phyloP scores from a whole-genome alignment of 2,329 filamentous ascomycete species.

The Harringtonia aguacate region DNA sequence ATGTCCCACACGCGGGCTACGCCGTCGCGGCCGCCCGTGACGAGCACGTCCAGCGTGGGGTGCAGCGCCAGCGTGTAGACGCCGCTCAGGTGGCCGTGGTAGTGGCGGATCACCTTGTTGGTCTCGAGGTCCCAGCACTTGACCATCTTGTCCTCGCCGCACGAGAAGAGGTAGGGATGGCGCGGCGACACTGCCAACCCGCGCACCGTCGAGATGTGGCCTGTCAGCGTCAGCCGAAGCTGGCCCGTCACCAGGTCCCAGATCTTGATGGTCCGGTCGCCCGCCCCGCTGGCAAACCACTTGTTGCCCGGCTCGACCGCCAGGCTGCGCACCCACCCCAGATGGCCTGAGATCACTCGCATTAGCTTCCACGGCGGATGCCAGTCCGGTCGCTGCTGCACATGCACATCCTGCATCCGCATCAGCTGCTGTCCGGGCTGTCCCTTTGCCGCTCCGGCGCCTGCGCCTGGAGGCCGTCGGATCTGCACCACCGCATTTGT shows the following conservation, averaged over 20 bases:
- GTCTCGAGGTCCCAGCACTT: conserved; percentile 99
- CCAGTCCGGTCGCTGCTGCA: conserved; percentile 72
- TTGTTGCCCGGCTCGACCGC: conserved; percentile 93
- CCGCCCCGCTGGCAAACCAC: conserved; percentile 94
- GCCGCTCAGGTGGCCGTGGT: conserved; percentile 91
- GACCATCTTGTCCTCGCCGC: conserved; percentile 98
- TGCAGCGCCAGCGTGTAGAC: conserved; percentile 93
- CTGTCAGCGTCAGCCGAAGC: conserved; percentile 78
- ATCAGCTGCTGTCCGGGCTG: conserved; percentile 26
- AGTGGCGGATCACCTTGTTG: conserved; percentile 98
- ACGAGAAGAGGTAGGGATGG: conserved; percentile 95
- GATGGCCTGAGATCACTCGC: conserved; percentile 90
- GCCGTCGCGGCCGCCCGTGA: conserved; percentile 89
- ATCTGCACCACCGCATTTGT: conserved; percentile 27
- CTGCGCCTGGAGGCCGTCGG: conserved; percentile 14
- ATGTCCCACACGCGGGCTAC: conserved; percentile 97
- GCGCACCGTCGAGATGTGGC: conserved; percentile 87
- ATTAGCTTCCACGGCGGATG: conserved; percentile 98
- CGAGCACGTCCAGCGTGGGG: conserved; percentile 86
- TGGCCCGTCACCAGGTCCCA: conserved; percentile 89
- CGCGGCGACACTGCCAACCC: conserved; percentile 85
- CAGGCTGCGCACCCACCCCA: conserved; percentile 86
- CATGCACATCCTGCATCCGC: conserved; percentile 18
- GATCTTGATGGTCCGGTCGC: conserved; percentile 95
- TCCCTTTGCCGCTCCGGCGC: conserved; percentile 13